Base-by-base conservation (phyloP, 83 land plant genomes). In the Diphasiastrum complanatum region DNA sequence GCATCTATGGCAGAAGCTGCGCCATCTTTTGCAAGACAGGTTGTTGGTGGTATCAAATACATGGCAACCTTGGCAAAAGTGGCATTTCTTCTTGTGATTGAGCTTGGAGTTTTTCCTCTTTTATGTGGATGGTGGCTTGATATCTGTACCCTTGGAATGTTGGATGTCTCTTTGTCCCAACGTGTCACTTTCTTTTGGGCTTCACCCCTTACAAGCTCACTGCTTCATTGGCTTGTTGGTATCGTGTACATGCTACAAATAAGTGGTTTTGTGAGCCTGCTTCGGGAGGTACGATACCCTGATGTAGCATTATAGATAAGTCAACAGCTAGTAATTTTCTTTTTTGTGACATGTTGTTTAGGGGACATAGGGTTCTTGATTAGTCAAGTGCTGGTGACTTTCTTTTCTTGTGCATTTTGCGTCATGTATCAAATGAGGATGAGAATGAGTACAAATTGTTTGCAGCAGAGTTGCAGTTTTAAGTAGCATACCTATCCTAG, bases 181-280 rank as follows among this genome's bases (percentile, higher is more conserved):
- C 58, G 58, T 5, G 33, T 54, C 29, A 14, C 33, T 5, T 54
- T 54, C 33, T 54, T 54, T 25, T 54, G 58, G 58, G 33, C 6
- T 8, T 54, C 58, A 54, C 58, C 58, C 5, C 58, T 54, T 26
- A 54, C 58, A 4, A 54, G 58, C 58, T 54, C 58, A 5, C 58
- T 54, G 58, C 33, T n/a, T n/a, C n/a, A n/a, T n/a, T n/a, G n/a
- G n/a, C n/a, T n/a, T n/a, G n/a, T n/a, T n/a, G n/a, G n/a, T 25
- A 54, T 54, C 33, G 14, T 54, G n/a, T 54, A 54, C 33, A 54
- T 54, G 58, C n/a, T 54, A 54, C 58, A 54, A n/a, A 54, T 54
- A 5, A 54, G 58, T 33, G 29, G 24, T 5, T 54, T 54, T 28
- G 58, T 54, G 36, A 54, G 58, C 33, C 25, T 54, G 58, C 33